Conservation (phyloP, 2,329 filamentous ascomycete genomes). For the Epichloe elymi region DNA sequence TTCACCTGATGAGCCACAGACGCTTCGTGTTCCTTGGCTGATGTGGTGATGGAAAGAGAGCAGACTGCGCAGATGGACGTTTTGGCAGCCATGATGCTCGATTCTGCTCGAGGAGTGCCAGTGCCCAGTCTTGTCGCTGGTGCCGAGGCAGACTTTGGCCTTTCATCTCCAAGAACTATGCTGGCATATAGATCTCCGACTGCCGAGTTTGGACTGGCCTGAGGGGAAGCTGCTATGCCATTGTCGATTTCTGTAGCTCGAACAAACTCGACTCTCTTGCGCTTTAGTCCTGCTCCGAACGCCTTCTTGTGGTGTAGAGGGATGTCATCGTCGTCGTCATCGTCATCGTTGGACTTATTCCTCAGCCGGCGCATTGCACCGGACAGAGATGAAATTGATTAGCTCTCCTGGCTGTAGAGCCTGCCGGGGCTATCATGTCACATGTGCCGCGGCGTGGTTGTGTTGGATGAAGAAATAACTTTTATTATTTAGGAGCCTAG, state of each 20-base stretch:
- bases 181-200: conserved; percentile 51
- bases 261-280: conserved; percentile 43
- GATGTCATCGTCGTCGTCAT: conserved; percentile 27
- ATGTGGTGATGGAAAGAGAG: conserved; percentile 20
- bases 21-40: conserved; percentile 35
- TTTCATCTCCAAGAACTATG: conserved; percentile 43
- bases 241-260: conserved; percentile 31
- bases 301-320: conserved; percentile 40
- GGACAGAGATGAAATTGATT: background rate
- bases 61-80: conserved; percentile 22
- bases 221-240: conserved; percentile 14
- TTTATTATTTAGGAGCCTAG: background rate
- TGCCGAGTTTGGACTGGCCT: conserved; percentile 12
- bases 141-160: conserved; percentile 5
- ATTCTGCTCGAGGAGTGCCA: background rate
- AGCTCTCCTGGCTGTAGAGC: background rate
- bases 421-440: background rate
- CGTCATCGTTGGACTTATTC: conserved; percentile 13
- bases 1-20: conserved; percentile 61
- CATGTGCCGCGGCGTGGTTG: background rate
- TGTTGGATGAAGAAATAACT: background rate
- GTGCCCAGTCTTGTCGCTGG: conserved; percentile 9
- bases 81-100: background rate
- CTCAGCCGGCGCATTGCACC: conserved; percentile 16
- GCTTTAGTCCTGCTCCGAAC: conserved; percentile 44